These are phyloP conservation scores for Ochetophila trinervis DNA, from an alignment of 306 rosid genomes.

Conservation along the genomic window DNA sequence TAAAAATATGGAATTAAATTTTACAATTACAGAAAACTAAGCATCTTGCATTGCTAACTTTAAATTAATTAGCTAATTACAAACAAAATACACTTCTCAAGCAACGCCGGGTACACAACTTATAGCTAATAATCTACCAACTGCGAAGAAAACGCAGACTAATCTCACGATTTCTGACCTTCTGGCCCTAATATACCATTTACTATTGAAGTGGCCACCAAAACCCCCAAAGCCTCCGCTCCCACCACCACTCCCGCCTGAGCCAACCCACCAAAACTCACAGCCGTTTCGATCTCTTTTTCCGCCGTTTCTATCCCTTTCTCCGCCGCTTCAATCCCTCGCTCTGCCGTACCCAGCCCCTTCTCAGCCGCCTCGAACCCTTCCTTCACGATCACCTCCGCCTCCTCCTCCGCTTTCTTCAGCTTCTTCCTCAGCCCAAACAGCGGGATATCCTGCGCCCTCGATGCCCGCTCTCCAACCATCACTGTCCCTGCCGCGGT, in stretches of 20 bases:
- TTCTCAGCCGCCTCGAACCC: conserved; percentile 75
- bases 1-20: no score
- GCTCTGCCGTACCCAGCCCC: conserved; percentile 42
- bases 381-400: conserved; percentile 73
- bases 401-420: conserved; percentile 59
- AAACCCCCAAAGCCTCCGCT: conserved; percentile 62
- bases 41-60: no score
- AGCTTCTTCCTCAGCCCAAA: conserved; percentile 74
- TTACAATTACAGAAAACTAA: no score
- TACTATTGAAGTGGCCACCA: conserved; percentile 71
- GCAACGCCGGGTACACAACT: no score
- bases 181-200: conserved; percentile 78
- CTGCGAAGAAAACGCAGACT: no score
- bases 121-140: no score
- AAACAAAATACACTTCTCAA: no score
- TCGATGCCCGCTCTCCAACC: conserved; percentile 36
- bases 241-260: conserved; percentile 82
- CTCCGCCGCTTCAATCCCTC: conserved; percentile 47
- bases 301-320: conserved; percentile 48
- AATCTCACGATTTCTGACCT: conserved; percentile 35
- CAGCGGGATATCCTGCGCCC: conserved; percentile 59
- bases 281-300: conserved; percentile 42
- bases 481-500: conserved; percentile 42
- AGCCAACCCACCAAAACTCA: conserved; percentile 57
- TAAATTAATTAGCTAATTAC: no score